Conservation (phyloP, 768 basidiomycete species). For the Psilocybe azurescens region DNA sequence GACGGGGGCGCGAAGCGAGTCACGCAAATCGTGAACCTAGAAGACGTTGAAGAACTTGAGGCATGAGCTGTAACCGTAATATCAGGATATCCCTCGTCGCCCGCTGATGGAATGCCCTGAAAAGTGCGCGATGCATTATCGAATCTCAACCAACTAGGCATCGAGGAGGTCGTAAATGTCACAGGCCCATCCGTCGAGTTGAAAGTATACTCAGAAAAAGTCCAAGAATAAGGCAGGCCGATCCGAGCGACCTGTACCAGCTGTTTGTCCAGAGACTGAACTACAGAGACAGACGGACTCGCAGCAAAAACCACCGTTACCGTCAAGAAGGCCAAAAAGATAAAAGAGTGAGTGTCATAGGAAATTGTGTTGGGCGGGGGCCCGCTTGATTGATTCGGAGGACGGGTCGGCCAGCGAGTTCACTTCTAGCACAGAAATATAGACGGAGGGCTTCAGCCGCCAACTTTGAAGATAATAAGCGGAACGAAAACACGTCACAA, state of each 20-base stretch:
- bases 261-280: conserved; percentile 71
- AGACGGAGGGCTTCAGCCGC: conserved; percentile 6
- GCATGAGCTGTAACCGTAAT: conserved; percentile 72
- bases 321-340: conserved; percentile 41
- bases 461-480: conserved; percentile 1
- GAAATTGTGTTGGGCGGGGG: conserved; percentile 53
- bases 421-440: conserved; percentile 27
- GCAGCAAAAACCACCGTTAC: conserved; percentile 46
- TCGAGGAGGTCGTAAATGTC: conserved; percentile 54
- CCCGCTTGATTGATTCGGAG: conserved; percentile 40
- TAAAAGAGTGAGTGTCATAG: conserved; percentile 73
- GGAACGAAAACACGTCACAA: conserved; percentile 36
- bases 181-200: conserved; percentile 45
- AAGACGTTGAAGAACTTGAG: conserved; percentile 52
- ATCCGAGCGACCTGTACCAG: conserved; percentile 80
- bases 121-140: conserved; percentile 65
- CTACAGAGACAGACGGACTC: conserved; percentile 45
- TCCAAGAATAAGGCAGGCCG: conserved; percentile 68
- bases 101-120: conserved; percentile 64
- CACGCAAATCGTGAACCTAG: conserved; percentile 61
- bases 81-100: conserved; percentile 65
- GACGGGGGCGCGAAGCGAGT: conserved; percentile 53
- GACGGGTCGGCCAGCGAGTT: conserved; percentile 68
- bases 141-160: conserved; percentile 84
- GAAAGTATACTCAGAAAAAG: conserved; percentile 73